These are phyloP conservation scores for Pyricularia sp. DNA, from an alignment of 2,329 filamentous ascomycete species.

Conservation along the genomic window DNA sequence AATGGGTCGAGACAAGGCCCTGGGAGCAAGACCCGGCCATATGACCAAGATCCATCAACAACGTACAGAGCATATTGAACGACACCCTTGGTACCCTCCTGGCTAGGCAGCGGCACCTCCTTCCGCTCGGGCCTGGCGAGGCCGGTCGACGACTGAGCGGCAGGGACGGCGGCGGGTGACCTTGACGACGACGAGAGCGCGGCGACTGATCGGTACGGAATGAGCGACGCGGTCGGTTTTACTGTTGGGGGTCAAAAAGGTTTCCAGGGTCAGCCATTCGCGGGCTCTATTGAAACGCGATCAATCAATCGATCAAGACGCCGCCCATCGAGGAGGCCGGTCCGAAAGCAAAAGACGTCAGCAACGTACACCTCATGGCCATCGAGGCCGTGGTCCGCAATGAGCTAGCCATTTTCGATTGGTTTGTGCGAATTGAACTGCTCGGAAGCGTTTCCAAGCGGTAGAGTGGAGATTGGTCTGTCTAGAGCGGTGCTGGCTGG, in stretches of 20 bases:
- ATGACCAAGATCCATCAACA: background rate
- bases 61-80: slow-evolving; percentile 83
- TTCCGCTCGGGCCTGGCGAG: slow-evolving; percentile 47
- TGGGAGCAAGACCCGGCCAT: background rate
- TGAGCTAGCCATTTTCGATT: slow-evolving; percentile 34
- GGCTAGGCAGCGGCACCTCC: slow-evolving; percentile 69
- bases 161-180: slow-evolving; percentile 50
- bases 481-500: background rate
- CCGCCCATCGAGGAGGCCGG: slow-evolving; percentile 17
- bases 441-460: background rate
- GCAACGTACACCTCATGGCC: slow-evolving; percentile 28
- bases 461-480: slow-evolving; percentile 2
- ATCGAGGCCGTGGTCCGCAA: slow-evolving; percentile 41
- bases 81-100: slow-evolving; percentile 70
- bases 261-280: background rate
- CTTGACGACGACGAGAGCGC: slow-evolving; percentile 58
- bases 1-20: background rate
- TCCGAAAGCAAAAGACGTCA: background rate
- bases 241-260: background rate
- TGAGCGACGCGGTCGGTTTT: slow-evolving; percentile 8
- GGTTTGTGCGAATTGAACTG: background rate
- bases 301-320: background rate
- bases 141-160: slow-evolving; percentile 35
- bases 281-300: background rate
- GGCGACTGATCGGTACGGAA: slow-evolving; percentile 51